phyloP scores from a whole-genome alignment of 805 yeast genomes.

The Barnettozyma sucrosica region DNA sequence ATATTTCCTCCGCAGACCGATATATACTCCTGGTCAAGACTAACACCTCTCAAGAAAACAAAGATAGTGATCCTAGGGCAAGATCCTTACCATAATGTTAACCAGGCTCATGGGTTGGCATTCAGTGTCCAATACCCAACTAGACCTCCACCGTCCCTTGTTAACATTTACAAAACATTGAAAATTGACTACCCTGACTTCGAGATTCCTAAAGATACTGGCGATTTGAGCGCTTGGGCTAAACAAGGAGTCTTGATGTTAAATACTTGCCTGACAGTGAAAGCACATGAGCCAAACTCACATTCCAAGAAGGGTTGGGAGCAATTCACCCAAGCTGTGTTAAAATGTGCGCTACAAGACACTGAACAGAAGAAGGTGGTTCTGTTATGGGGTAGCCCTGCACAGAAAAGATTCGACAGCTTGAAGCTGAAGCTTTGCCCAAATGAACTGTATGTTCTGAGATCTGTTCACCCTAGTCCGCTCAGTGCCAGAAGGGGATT shows the following conservation, averaged over 20 bases:
- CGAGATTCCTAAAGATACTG: constrained; percentile 41
- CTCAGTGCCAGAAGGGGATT: constrained; percentile 85
- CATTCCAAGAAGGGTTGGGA: constrained; percentile 95
- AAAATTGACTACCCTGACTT: constrained; percentile 70
- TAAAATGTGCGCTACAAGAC: constrained; percentile 51
- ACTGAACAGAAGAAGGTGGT: constrained; percentile 14
- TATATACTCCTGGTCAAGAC: constrained; percentile 87
- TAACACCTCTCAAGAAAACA: constrained; percentile 70
- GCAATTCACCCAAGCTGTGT: constrained; percentile 68
- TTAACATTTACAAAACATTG: constrained; percentile 80
- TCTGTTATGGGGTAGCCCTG: constrained; percentile 38
- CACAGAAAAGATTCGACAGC: constrained; percentile 32
- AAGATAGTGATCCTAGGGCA: constrained; percentile 86
- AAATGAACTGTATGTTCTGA: constrained; percentile 42
- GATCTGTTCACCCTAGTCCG: constrained; percentile 92
- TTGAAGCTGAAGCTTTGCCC: constrained; percentile 27
- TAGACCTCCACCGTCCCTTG: constrained; percentile 80
- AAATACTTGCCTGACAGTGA: constrained; percentile 85
- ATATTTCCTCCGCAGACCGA: constrained; percentile 76
- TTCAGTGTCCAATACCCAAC: constrained; percentile 85
- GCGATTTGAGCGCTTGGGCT: constrained; percentile 79
- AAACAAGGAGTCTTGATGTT: constrained; percentile 78
- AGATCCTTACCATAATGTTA: constrained; percentile 90
- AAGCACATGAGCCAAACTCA: constrained; percentile 89
- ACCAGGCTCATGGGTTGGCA: constrained; percentile 96